Percentiles rank a stretch among this genome's conserved stretches.
Conservation (phyloP, 164 flowering plant genomes). For the Chimonanthus salicifolius region DNA sequence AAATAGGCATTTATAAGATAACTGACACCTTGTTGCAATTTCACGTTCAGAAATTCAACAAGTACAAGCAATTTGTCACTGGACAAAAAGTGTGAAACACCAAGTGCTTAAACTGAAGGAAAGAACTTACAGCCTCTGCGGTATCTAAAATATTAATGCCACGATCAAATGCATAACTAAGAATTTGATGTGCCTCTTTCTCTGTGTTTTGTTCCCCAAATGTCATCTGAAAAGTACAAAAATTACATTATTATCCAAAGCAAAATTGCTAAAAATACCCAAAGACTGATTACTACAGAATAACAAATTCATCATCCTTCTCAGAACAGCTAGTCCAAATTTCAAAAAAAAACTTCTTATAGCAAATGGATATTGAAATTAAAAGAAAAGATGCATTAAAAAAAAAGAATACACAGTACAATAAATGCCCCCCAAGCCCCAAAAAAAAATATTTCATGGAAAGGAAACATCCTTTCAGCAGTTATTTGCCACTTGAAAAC, state of each 20-base stretch:
- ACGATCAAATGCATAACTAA: conserved; percentile 68
- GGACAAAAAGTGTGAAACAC: background rate
- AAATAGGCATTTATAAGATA: no score
- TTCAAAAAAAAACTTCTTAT: background rate
- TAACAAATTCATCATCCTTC: background rate
- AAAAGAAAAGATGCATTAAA: background rate
- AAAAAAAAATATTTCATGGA: background rate
- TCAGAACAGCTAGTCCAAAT: background rate
- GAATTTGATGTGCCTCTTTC: conserved; percentile 87
- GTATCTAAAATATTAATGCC: conserved; percentile 80
- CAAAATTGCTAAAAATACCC: background rate
- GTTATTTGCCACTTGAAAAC: background rate
- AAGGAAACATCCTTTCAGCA: background rate
- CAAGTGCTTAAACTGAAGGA: conserved; percentile 1
- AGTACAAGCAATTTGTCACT: no score
- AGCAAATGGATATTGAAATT: background rate
- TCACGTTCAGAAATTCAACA: no score
- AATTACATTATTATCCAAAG: background rate
- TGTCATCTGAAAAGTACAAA: conserved; percentile 59
- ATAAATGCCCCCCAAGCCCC: background rate
- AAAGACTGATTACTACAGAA: background rate
- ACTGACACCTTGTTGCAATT: no score
- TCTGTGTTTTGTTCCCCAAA: conserved; percentile 93
- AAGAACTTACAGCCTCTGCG: conserved; percentile 65
- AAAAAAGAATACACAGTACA: no score